These are phyloP conservation scores for Incumbomyces lentus DNA, from an alignment of 2,329 filamentous ascomycete genomes.

Conservation along the genomic window DNA sequence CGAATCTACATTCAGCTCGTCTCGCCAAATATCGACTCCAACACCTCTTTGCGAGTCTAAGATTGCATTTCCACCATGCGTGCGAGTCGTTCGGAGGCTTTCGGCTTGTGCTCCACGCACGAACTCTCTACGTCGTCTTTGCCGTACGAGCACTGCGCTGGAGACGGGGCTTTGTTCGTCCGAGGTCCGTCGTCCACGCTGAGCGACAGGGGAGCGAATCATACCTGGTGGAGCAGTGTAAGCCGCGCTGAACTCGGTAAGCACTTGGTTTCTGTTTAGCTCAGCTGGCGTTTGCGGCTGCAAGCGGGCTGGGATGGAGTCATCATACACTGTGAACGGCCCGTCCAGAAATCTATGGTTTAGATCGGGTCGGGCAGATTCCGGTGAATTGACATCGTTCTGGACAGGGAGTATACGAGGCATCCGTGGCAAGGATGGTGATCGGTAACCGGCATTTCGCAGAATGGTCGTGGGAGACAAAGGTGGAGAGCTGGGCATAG, in stretches of 20 bases:
- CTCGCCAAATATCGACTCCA: conserved; percentile 12
- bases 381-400: conserved; percentile 5
- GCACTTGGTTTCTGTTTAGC: conserved; percentile 10
- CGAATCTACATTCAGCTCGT: conserved; percentile 18
- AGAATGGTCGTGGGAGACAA: conserved; percentile 1
- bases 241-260: conserved; percentile 15
- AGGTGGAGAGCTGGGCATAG: conserved; percentile 18
- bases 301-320: conserved; percentile 13
- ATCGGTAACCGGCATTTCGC: neutral
- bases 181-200: conserved; percentile 3
- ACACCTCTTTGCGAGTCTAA: neutral
- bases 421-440: conserved; percentile 7
- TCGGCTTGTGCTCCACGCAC: conserved; percentile 13
- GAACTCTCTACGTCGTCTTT: conserved; percentile 16
- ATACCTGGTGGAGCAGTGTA: conserved; percentile 19
- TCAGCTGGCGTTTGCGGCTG: conserved; percentile 22
- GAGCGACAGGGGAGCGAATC: conserved; percentile 3
- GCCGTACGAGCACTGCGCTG: conserved; percentile 14
- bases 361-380: conserved; percentile 7
- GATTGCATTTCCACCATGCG: conserved; percentile 9
- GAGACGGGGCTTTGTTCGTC: conserved; percentile 15
- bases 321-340: conserved; percentile 19
- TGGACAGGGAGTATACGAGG: conserved; percentile 7
- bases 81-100: conserved; percentile 11
- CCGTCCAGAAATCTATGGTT: conserved; percentile 14